Evolutionary conservation across 2,329 filamentous ascomycete species (phyloP), one percentile per base, ranked within the genome.

Genomic region (Blumeriella jaapii): DNA sequence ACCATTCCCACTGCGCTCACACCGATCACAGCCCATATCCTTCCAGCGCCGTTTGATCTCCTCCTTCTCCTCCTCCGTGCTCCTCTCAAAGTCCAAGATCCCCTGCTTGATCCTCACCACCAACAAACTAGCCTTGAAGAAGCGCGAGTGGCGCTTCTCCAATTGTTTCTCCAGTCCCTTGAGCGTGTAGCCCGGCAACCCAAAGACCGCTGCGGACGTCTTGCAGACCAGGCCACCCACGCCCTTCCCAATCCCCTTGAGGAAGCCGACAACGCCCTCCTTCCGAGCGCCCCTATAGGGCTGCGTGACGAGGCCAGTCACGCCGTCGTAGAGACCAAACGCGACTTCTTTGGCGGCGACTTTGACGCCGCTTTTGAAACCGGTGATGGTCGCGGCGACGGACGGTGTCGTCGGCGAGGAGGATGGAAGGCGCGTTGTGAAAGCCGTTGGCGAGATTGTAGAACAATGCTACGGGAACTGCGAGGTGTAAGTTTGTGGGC

Each of bases 141-240:
- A 34, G 15, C 41, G 32, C 23, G 36, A 28, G 23, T 41, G 27
- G 20, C 45, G 35, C 34, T 50, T 51, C 39, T 44, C 34, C 11
- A 50, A 27, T 33, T 52, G 47, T 18, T 43, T 52, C 29, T 52
- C 46, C 10, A 49, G 9, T 2, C 49, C 49, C 31, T 52, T 50
- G 12, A 50, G 20, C 2, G 46, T 46, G 29, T 52, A 52, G 1
- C 44, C 49, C 7, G 46, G 36, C 3, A 50, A 22, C 1, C 44
- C 46, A 23, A 50, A 42, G 2, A 34, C 44, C 9, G 46, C 48
- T 8, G 44, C 65, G 5, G 76, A 1, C 78, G n/a, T n/a, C n/a
- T n/a, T n/a, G n/a, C n/a, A n/a, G n/a, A n/a, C n/a, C n/a, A n/a
- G n/a, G n/a, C n/a, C n/a, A n/a, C n/a, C n/a, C n/a, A n/a, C n/a